Percentiles rank a stretch among this genome's conserved stretches.
phyloP scores from a whole-genome alignment of 2,329 filamentous ascomycete species.

The Pseudohalonectria lignicola region DNA sequence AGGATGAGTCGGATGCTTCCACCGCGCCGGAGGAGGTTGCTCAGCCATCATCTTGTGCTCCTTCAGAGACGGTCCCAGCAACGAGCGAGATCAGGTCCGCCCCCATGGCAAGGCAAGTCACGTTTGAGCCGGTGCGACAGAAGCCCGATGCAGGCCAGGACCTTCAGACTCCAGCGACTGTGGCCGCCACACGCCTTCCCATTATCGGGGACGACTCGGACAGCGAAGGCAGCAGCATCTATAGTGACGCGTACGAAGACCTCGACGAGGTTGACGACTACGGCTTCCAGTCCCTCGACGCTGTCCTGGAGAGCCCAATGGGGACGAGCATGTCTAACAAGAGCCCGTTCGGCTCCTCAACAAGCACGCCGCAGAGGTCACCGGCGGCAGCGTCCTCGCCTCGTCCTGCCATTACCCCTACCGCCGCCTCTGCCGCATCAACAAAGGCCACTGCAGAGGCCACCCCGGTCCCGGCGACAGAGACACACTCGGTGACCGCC shows the following conservation, averaged over 20 bases:
- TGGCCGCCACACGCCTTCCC: slow-evolving; percentile 11
- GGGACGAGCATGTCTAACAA: slow-evolving; percentile 12
- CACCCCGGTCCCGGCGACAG: too few relatives aligned
- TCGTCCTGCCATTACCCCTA: too few relatives aligned
- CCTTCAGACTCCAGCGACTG: slow-evolving; percentile 10
- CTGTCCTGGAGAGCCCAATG: slow-evolving; percentile 53
- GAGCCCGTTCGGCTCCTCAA: too few relatives aligned
- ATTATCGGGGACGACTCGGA: slow-evolving; percentile 21
- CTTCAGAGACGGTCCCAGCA: too few relatives aligned
- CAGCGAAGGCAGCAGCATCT: slow-evolving; percentile 38
- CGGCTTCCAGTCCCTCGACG: slow-evolving; percentile 64
- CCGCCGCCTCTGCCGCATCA: too few relatives aligned
- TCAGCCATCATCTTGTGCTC: too few relatives aligned
- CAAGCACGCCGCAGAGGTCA: too few relatives aligned
- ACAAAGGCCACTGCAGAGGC: too few relatives aligned
- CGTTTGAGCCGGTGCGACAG: slow-evolving; percentile 13
- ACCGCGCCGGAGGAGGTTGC: background rate
- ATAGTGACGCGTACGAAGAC: slow-evolving; percentile 70
- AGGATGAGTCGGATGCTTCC: slow-evolving; percentile 19
- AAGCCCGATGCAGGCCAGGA: slow-evolving; percentile 6
- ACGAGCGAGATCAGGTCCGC: background rate
- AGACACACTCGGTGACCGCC: too few relatives aligned
- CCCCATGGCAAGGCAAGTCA: slow-evolving; percentile 5
- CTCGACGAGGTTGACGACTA: slow-evolving; percentile 51
- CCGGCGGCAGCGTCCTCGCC: too few relatives aligned